phyloP scores from a whole-genome alignment of 2,329 filamentous ascomycete species.

The Diaporthe citri region DNA sequence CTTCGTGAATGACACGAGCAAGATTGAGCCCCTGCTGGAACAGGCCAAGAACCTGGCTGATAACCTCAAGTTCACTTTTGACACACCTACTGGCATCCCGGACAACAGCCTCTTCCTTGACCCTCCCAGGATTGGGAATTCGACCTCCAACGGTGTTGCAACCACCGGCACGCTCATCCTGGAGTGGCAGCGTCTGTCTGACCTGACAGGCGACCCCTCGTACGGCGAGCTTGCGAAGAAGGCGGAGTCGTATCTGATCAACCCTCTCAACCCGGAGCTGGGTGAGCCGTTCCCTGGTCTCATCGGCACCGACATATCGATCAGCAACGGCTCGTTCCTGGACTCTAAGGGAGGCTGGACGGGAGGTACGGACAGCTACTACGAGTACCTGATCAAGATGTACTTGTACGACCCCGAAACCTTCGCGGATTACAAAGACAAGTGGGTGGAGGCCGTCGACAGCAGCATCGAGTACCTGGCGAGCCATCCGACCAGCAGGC shows the following conservation, averaged over 20 bases:
- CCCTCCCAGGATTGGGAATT: constrained; percentile 61
- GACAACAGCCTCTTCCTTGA: constrained; percentile 75
- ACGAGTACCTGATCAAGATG: constrained; percentile 94
- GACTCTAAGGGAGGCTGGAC: constrained; percentile 81
- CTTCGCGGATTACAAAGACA: constrained; percentile 76
- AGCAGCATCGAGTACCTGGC: constrained; percentile 79
- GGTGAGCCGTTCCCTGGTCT: constrained; percentile 83
- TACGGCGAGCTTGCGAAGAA: constrained; percentile 77
- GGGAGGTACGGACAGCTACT: constrained; percentile 83
- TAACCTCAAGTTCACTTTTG: constrained; percentile 81
- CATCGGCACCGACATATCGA: constrained; percentile 75
- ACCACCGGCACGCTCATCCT: constrained; percentile 83
- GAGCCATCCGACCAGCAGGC: constrained; percentile 74
- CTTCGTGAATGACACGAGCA: constrained; percentile 57
- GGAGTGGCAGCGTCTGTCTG: constrained; percentile 86
- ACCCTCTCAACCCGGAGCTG: constrained; percentile 68
- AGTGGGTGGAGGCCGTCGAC: constrained; percentile 81
- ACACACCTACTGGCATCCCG: constrained; percentile 81
- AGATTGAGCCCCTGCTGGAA: constrained; percentile 70
- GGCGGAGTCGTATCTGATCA: constrained; percentile 77
- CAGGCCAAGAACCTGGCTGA: constrained; percentile 80
- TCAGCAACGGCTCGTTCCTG: constrained; percentile 74
- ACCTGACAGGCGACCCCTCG: constrained; percentile 75
- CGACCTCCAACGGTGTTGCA: constrained; percentile 77
- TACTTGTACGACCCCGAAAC: constrained; percentile 79